Evolutionary conservation across 148 eudicot genomes (phyloP), one percentile per base, ranked within the genome.

Genomic region (Polygonum aviculare): DNA sequence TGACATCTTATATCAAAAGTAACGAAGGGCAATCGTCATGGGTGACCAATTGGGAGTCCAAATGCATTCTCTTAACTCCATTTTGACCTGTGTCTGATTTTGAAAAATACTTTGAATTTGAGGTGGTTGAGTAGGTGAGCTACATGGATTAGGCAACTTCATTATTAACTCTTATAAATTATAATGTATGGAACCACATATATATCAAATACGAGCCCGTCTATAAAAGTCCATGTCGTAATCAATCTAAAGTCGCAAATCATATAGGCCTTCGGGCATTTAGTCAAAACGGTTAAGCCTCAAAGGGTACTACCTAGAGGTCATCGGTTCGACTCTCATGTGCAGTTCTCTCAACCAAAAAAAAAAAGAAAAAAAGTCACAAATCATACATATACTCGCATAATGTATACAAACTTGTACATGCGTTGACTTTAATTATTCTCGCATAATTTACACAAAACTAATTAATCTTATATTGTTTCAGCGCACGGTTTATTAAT

Each of bases 61-160:
- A 59, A 19, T 21, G 31, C 35, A 59, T 59, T 59, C 33, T n/a
- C 69, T 11, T 31, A 12, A 22, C 22, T 54, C 38, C 69, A 62
- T 62, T 62, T 62, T 62, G 69, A 62, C 69, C 9, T 62, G 38
- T 62, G 39, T 62, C 31, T 62, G 38, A 35, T 26, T 62, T 31
- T 38, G 33, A 9, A 31, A 54, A 60, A 21, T 62, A 62, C 38
- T 21, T 59, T 22, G 0, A 59, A 59, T 59, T 62, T 62, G 39
- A 62, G 39, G 69, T 62, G 69, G 69, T 62, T 62, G 69, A 62
- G 69, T 62, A 22, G 69, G 15, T 62, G 5, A 62, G 36, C 69
- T 62, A 62, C 69, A 26, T 62, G 15, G 69, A 62, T 12, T 26
- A 31, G 69, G 31, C 69, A 62, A 62, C 11, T 38, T 62, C 38